Evolutionary conservation across 2,329 filamentous ascomycete species (phyloP).

Genomic region (Alternaria metachromatica): DNA sequence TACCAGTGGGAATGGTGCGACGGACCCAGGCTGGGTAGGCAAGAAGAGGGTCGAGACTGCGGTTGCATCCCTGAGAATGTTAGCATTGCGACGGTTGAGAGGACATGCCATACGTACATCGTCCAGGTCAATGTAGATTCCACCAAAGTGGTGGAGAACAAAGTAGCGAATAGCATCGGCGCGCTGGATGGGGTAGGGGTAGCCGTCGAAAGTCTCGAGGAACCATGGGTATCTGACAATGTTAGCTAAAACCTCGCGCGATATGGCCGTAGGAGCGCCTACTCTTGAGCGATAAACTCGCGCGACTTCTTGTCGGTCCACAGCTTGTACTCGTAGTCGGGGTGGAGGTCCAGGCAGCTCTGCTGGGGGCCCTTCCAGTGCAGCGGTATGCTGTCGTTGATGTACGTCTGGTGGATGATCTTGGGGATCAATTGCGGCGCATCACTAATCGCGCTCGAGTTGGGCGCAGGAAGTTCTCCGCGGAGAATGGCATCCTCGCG

Average conservation of each 20-base stretch:
- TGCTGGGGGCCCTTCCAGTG: slow-evolving; percentile 71
- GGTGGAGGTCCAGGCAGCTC: slow-evolving; percentile 71
- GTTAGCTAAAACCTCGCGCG: slow-evolving; percentile 14
- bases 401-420: slow-evolving; percentile 80
- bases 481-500: slow-evolving; percentile 70
- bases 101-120: slow-evolving; percentile 55
- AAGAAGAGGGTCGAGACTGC: slow-evolving; percentile 71
- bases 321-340: slow-evolving; percentile 78
- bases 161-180: slow-evolving; percentile 84
- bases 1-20: slow-evolving; percentile 76
- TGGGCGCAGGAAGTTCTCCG: slow-evolving; percentile 70
- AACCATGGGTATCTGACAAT: slow-evolving; percentile 73
- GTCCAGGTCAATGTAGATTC: slow-evolving; percentile 82
- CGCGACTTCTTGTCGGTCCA: slow-evolving; percentile 76
- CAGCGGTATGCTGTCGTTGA: slow-evolving; percentile 70
- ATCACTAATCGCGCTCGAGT: slow-evolving; percentile 64
- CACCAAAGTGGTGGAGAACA: slow-evolving; percentile 76
- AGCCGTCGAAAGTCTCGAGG: slow-evolving; percentile 74
- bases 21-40: slow-evolving; percentile 74
- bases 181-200: slow-evolving; percentile 77
- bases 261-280: slow-evolving; percentile 15
- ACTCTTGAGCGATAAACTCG: slow-evolving; percentile 72
- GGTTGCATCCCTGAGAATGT: slow-evolving; percentile 66
- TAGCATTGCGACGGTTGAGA: background rate
- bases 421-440: slow-evolving; percentile 71